These are phyloP conservation scores for Fusarium siculi DNA, from an alignment of 2,329 filamentous ascomycete genomes.

Conservation along the genomic window DNA sequence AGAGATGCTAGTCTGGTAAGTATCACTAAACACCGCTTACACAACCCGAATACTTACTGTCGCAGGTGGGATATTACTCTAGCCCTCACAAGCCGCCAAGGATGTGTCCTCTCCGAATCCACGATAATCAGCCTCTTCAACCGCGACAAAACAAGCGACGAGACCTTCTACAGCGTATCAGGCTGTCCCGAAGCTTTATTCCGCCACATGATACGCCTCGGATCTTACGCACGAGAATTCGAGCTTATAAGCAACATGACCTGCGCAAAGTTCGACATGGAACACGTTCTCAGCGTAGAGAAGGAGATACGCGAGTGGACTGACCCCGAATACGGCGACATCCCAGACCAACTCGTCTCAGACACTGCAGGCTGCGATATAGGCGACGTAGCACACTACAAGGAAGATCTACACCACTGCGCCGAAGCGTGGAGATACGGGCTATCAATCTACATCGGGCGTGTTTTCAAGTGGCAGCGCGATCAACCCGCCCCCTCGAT, in stretches of 20 bases:
- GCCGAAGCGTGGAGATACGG: not conserved
- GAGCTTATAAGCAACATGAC: not conserved
- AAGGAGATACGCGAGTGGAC: not conserved
- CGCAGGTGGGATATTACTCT: not conserved
- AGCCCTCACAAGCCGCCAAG: not conserved
- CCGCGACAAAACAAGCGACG: not conserved
- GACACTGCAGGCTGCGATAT: not conserved
- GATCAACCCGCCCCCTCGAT: not conserved
- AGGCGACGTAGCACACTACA: not conserved
- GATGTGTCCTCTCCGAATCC: not conserved
- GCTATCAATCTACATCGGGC: not conserved
- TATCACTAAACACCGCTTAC: rapidly evolving
- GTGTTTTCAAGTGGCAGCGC: not conserved
- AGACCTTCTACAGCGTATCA: not conserved
- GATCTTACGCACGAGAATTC: not conserved
- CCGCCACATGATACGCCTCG: not conserved
- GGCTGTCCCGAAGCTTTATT: not conserved
- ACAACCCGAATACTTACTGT: rapidly evolving
- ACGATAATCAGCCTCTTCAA: not conserved
- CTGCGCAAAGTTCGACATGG: not conserved
- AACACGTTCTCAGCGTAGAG: not conserved
- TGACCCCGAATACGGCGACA: not conserved
- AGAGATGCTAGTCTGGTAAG: not conserved
- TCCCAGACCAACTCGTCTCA: not conserved
- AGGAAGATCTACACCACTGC: not conserved